Percentiles rank a stretch among this genome's conserved stretches.
Evolutionary conservation across 164 flowering plant genomes (phyloP).

Genomic region (Vitis cinerea): DNA sequence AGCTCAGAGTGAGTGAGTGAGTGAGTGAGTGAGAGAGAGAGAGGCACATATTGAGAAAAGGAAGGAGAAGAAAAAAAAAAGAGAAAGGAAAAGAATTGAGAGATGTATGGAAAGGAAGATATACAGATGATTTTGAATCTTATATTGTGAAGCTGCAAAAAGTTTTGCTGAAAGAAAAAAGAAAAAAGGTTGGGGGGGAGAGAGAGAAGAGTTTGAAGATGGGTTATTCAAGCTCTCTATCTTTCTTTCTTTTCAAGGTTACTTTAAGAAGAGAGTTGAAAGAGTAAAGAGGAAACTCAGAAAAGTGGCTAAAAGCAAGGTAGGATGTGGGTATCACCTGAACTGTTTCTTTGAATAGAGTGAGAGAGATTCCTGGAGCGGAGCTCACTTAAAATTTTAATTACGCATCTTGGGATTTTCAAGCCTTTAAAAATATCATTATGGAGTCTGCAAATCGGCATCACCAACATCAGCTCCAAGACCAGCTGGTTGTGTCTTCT

Average conservation of each 20-base stretch:
- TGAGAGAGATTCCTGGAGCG: constrained; percentile 39
- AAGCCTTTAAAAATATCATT: constrained; percentile 27
- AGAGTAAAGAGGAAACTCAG: constrained; percentile 63
- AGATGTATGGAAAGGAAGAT: neutral
- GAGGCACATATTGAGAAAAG: neutral
- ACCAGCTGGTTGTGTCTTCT: constrained; percentile 44
- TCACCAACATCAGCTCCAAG: constrained; percentile 54
- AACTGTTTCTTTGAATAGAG: constrained; percentile 40
- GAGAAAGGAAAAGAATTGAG: too few species aligned
- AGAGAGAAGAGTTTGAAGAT: constrained; percentile 18
- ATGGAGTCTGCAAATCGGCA: constrained; percentile 84
- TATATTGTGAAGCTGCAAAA: constrained; percentile 24
- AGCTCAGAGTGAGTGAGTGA: neutral
- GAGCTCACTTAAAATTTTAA: constrained; percentile 17
- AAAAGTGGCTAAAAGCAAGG: constrained; percentile 44
- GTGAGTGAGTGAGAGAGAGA: constrained; percentile 19
- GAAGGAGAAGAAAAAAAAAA: neutral
- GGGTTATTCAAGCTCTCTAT: constrained; percentile 8
- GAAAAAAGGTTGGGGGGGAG: constrained; percentile 5
- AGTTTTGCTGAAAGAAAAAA: constrained; percentile 20
- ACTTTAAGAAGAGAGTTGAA: constrained; percentile 45
- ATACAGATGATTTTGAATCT: neutral
- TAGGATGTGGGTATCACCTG: constrained; percentile 58
- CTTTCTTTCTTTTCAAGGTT: constrained; percentile 45
- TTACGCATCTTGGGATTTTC: constrained; percentile 73